Evolutionary conservation across 805 yeast genomes (phyloP), one percentile per base, ranked within the genome.

Genomic region (Danielia reshetovae): DNA sequence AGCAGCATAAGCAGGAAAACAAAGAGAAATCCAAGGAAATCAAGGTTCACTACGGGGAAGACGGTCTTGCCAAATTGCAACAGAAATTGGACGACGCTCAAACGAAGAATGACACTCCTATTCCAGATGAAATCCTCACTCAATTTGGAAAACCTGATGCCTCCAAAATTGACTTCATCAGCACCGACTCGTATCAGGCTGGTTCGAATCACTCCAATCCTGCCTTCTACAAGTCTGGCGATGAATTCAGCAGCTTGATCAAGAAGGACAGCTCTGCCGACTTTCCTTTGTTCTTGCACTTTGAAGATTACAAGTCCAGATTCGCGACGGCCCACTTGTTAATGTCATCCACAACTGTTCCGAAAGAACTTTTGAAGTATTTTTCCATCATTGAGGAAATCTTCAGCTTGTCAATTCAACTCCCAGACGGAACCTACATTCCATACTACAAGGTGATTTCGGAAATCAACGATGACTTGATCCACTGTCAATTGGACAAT

Each of bases 371-470:
- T 11, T 62, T 88, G 34, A 82, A 85, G 2, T 80, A 82, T 39
- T 66, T 85, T 43, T 77, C 79, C 14, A 55, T 74, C 7, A 54
- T 89, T 7, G 76, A 75, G 36, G 85, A 81, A 30, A 56, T 89
- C 7, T 84, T 85, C 50, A 65, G 86, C 0, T 64, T 85, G 53
- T 93, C 97, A 2, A 68, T 90, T 60, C 63, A 65, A 29, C 62
- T 74, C 8, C 81, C 76, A 2, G 74, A 77, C 48, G 90, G 88
- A 2, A 52, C 69, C 3, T 55, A 68, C 11, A 62, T 80, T 14
- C 74, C 85, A 1, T 85, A 72, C 51, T 94, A 88, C 36, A 74
- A 79, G 29, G 96, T 88, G n/a, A 80, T 87, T 6, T 67, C 81
- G 13, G 70, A 73, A 18, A 56, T 88, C 27, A 84, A 86, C 50